Conservation (phyloP, 805 yeast species). For the Metschnikowia anglica region DNA sequence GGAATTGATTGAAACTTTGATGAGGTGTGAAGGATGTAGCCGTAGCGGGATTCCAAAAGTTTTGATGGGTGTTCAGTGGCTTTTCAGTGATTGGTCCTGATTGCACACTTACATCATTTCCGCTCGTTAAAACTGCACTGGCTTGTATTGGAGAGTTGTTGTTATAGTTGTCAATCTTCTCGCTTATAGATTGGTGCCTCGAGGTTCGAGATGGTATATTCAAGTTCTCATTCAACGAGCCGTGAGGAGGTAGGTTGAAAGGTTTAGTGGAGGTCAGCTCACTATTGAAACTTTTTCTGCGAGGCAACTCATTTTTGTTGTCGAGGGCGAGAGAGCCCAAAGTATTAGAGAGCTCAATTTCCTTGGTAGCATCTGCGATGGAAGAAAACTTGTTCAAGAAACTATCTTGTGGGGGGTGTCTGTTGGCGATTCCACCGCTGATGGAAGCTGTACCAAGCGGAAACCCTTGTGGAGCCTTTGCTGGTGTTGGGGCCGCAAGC, state of each 20-base stretch:
- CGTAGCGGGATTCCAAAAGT: conserved; percentile 67
- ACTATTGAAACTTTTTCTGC: conserved; percentile 53
- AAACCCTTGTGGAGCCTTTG: conserved; percentile 22
- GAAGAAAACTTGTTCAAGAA: conserved; percentile 63
- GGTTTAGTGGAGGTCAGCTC: conserved; percentile 23
- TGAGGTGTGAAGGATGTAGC: conserved; percentile 59
- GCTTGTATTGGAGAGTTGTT: conserved; percentile 46
- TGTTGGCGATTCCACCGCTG: conserved; percentile 51
- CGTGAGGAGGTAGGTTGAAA: conserved; percentile 35
- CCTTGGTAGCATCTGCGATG: conserved; percentile 70
- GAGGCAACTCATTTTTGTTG: conserved; percentile 23
- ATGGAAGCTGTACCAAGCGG: conserved; percentile 62
- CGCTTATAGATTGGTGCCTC: conserved; percentile 55
- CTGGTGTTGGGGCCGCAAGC: conserved; percentile 17
- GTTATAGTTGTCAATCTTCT: conserved; percentile 60
- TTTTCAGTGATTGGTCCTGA: conserved; percentile 8
- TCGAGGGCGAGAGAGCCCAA: conserved; percentile 41
- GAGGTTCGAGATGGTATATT: conserved; percentile 37
- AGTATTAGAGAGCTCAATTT: conserved; percentile 51
- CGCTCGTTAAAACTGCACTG: conserved; percentile 35
- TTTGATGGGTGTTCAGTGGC: conserved; percentile 24
- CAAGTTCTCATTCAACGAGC: conserved; percentile 44
- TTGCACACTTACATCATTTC: conserved; percentile 23
- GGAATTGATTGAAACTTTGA: conserved; percentile 27
- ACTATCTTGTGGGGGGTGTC: conserved; percentile 47